A percentile compares a stretch with the other conserved stretches of the same genome.
These are phyloP conservation scores for Dalbergia oliveri DNA, from an alignment of 306 rosid genomes.

Conservation along the genomic window DNA sequence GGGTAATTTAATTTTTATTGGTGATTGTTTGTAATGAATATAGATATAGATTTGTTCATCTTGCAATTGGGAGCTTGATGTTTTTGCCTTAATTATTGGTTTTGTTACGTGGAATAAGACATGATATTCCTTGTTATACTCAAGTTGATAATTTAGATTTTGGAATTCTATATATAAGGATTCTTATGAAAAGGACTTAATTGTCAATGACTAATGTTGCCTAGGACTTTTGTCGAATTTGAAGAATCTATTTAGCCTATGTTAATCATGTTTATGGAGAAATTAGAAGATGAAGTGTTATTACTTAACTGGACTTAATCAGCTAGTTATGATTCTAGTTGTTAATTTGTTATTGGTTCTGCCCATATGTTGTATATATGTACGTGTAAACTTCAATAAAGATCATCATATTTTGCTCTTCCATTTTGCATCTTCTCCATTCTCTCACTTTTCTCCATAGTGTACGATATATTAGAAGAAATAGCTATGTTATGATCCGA, in stretches of 20 bases:
- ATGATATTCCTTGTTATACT: background rate
- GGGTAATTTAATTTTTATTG: background rate
- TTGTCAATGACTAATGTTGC: slow-evolving; percentile 1
- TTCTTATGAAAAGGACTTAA: slow-evolving; percentile 6
- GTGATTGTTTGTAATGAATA: slow-evolving; percentile 23
- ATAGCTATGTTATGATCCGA: no score
- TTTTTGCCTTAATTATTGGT: slow-evolving; percentile 21
- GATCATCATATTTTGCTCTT: no score
- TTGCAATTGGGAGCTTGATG: background rate
- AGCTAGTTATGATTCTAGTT: no score
- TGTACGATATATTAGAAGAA: no score
- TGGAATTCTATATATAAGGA: slow-evolving; percentile 9
- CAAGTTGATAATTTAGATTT: background rate
- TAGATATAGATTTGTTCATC: background rate
- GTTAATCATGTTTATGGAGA: slow-evolving; percentile 21
- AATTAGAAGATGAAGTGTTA: background rate
- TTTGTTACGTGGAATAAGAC: slow-evolving; percentile 17
- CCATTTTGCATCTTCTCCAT: no score
- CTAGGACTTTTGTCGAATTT: slow-evolving; percentile 15
- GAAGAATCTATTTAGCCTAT: background rate
- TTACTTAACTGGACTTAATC: no score
- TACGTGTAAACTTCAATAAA: no score
- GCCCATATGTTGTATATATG: no score
- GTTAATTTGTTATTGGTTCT: no score
- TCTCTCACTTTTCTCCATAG: no score